These are phyloP conservation scores for Schizochytrium sp. DNA, from an alignment of 108 stramenopile genomes.

Conservation along the genomic window DNA sequence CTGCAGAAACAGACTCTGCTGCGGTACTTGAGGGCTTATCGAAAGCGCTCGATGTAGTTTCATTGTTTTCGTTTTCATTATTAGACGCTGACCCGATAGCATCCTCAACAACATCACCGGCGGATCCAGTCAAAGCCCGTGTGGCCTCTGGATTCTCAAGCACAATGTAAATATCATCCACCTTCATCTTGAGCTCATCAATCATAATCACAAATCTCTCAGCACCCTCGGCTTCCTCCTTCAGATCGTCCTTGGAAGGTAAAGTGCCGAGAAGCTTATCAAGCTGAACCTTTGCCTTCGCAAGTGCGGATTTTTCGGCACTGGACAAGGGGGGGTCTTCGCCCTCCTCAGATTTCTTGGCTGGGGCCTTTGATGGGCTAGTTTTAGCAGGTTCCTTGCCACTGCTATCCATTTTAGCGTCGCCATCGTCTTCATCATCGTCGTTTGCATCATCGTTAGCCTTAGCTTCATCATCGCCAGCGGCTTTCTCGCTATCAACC, in stretches of 20 bases:
- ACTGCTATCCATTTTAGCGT: neutral
- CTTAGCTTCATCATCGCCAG: neutral
- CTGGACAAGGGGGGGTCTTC: conserved; percentile 36
- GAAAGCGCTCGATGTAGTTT: neutral
- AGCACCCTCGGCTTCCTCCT: conserved; percentile 20
- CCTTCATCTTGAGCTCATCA: conserved; percentile 59
- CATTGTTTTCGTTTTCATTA: neutral
- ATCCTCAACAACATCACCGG: conserved; percentile 14
- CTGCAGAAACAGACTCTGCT: neutral
- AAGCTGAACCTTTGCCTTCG: neutral
- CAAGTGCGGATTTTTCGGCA: neutral
- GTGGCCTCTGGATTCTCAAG: conserved; percentile 48
- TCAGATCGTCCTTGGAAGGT: neutral
- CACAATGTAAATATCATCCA: conserved; percentile 37
- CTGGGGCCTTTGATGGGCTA: neutral
- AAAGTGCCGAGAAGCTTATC: neutral
- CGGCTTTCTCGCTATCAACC: neutral
- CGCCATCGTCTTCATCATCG: neutral
- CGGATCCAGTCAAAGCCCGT: conserved; percentile 29
- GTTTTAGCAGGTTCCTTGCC: conserved; percentile 50
- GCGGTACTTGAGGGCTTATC: neutral
- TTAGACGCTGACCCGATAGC: conserved; percentile 1
- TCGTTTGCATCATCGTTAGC: neutral
- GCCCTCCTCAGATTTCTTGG: neutral
- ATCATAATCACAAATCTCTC: conserved; percentile 17